phyloP scores from a whole-genome alignment of 805 yeast genomes.

The Tetrapisispora phaffii region DNA sequence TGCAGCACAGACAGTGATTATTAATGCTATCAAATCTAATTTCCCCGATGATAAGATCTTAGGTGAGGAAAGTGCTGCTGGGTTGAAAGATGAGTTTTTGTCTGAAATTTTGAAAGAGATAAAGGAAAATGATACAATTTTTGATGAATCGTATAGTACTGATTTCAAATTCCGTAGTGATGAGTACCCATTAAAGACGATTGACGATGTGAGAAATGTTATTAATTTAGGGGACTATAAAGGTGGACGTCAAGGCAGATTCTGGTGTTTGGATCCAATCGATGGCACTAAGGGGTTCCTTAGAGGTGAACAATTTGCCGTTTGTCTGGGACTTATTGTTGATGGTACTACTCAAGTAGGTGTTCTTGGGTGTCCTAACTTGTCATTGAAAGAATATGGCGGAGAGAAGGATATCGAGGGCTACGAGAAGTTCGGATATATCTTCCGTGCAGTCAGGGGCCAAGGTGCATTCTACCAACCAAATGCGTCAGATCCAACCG shows the following conservation, averaged over 20 bases:
- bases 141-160: slow-evolving; percentile 21
- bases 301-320: slow-evolving; percentile 94
- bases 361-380: slow-evolving; percentile 92
- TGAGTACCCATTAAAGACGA: slow-evolving; percentile 30
- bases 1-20: slow-evolving; percentile 89
- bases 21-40: slow-evolving; percentile 65
- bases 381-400: slow-evolving; percentile 34
- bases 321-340: slow-evolving; percentile 81
- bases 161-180: slow-evolving; percentile 12
- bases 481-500: slow-evolving; percentile 25
- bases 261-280: slow-evolving; percentile 97
- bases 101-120: slow-evolving; percentile 52
- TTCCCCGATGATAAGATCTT: slow-evolving; percentile 83
- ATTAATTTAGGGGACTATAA: slow-evolving; percentile 72
- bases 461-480: slow-evolving; percentile 29
- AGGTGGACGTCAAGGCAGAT: slow-evolving; percentile 73
- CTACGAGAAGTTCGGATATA: slow-evolving; percentile 24
- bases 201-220: slow-evolving; percentile 45
- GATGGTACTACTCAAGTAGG: slow-evolving; percentile 83
- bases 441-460: slow-evolving; percentile 27
- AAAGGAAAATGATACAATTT: slow-evolving; percentile 40
- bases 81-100: slow-evolving; percentile 43
- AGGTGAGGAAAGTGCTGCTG: slow-evolving; percentile 85
- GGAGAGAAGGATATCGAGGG: slow-evolving; percentile 30
- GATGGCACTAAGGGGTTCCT: slow-evolving; percentile 97